Evolutionary conservation across 1,284 basidiomycete species (phyloP).

Genomic region (Boletus semigastroideus): DNA sequence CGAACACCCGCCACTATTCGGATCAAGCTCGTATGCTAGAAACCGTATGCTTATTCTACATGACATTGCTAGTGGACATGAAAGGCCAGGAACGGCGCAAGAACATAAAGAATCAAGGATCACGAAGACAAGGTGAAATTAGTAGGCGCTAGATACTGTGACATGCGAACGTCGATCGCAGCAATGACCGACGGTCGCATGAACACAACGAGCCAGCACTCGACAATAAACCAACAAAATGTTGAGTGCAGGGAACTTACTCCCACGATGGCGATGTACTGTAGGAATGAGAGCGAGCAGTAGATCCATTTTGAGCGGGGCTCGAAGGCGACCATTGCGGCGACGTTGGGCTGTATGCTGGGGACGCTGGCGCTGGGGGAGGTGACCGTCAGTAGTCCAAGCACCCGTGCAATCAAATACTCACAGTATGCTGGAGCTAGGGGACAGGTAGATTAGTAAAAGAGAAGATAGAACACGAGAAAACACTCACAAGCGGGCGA

Average conservation of each 20-base stretch:
- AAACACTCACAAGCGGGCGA: slow-evolving; percentile 73
- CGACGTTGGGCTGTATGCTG: slow-evolving; percentile 80
- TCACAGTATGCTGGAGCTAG: slow-evolving; percentile 52
- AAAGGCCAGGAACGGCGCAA: neutral
- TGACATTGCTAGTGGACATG: slow-evolving; percentile 33
- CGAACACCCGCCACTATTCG: neutral
- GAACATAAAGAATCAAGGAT: slow-evolving; percentile 14
- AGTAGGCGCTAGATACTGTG: slow-evolving; percentile 22
- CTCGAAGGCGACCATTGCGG: slow-evolving; percentile 81
- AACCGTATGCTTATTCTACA: slow-evolving; percentile 35
- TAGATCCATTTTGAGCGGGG: slow-evolving; percentile 58
- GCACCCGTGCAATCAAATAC: slow-evolving; percentile 27
- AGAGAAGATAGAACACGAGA: neutral
- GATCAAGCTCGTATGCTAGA: slow-evolving; percentile 12
- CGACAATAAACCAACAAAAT: slow-evolving; percentile 12
- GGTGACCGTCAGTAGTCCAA: slow-evolving; percentile 14
- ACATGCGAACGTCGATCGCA: slow-evolving; percentile 6
- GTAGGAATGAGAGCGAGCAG: slow-evolving; percentile 44
- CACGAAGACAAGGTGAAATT: slow-evolving; percentile 24
- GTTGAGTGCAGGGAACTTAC: slow-evolving; percentile 28
- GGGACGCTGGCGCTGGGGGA: slow-evolving; percentile 70
- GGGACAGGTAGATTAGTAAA: slow-evolving; percentile 19
- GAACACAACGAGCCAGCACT: slow-evolving; percentile 10
- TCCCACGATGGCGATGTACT: slow-evolving; percentile 60
- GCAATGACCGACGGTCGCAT: slow-evolving; percentile 3